Evolutionary conservation across 768 basidiomycete species (phyloP), one percentile per base, ranked within the genome.

Genomic region (Pluteus cervinus): DNA sequence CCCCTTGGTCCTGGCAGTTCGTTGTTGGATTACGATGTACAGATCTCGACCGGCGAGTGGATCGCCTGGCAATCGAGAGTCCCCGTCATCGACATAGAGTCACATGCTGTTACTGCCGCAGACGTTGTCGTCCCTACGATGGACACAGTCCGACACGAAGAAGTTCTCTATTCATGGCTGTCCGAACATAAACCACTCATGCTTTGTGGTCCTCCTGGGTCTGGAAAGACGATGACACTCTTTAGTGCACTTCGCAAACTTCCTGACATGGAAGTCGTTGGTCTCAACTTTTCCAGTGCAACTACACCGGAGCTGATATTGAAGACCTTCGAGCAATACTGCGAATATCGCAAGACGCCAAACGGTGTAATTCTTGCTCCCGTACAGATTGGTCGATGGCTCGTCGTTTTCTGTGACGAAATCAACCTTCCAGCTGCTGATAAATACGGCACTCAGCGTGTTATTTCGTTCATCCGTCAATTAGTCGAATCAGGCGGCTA

Each of bases 321-420:
- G 47, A 98, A 98, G 75, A 98, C 96, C 5, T 98, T 99, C 58
- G 96, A 98, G 57, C 96, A 99, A 62, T 96, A 99, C 54, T 99
- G 96, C 65, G 96, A 99, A 63, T 97, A 94, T 55, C 76, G 93
- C 39, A 98, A 98, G 65, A 98, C 96, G 4, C 91, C 96, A 9
- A 98, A 92, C 51, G 96, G 96, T n/a, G 87, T 96, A 32, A 77
- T 97, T 32, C 78, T 99, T 36, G 83, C 96, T 3, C 96, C 96
- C 7, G 64, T 84, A 3, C 92, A 97, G 53, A 91, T 97, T 44
- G 94, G 94, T 18, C 82, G 92, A 31, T 99, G 96, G 96, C 74
- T 99, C 33, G 93, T 99, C 23, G 85, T 99, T n/a, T 99, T 99
- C 67, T 99, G 96, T 58, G 96, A 99, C 57, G 96, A 99, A 61